Conservation (phyloP, 2,329 filamentous ascomycete genomes). For the Stagonosporopsis rhizophila region DNA sequence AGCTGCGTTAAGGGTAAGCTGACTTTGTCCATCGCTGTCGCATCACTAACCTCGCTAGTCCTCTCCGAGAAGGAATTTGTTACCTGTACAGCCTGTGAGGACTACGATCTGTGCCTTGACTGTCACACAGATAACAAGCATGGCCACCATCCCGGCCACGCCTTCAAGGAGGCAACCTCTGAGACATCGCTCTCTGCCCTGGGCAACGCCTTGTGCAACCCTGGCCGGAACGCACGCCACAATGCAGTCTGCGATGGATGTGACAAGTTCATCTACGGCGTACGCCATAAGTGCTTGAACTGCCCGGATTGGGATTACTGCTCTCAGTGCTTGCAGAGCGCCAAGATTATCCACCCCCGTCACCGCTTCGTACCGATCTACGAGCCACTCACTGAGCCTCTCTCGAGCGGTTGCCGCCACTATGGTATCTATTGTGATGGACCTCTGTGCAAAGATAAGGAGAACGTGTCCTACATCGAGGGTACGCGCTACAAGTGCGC, state of each 20-base stretch:
- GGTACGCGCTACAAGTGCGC: conserved; percentile 97
- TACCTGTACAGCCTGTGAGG: conserved; percentile 82
- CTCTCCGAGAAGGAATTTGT: conserved; percentile 81
- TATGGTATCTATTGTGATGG: conserved; percentile 94
- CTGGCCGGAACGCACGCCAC: conserved; percentile 83
- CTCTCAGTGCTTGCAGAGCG: conserved; percentile 72
- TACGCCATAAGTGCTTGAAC: conserved; percentile 95
- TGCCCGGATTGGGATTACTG: conserved; percentile 99
- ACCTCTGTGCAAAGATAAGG: conserved; percentile 74
- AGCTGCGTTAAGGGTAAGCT: conserved; percentile 67
- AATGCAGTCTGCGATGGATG: conserved; percentile 94
- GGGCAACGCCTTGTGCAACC: conserved; percentile 72
- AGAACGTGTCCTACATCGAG: conserved; percentile 68
- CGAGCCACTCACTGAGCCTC: conserved; percentile 66
- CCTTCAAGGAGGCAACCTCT: conserved; percentile 72
- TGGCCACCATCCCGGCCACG: conserved; percentile 89
- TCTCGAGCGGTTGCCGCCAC: conserved; percentile 65
- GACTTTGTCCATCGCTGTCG: background rate
- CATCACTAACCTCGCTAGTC: conserved; percentile 55
- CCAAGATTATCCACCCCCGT: conserved; percentile 73
- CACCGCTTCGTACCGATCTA: conserved; percentile 93
- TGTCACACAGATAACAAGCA: conserved; percentile 81
- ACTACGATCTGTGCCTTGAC: conserved; percentile 87
- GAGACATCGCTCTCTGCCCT: conserved; percentile 64
- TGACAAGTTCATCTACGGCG: conserved; percentile 82